Evolutionary conservation across 345 rosid species (phyloP).

Genomic region (Tarenaya hassleriana): DNA sequence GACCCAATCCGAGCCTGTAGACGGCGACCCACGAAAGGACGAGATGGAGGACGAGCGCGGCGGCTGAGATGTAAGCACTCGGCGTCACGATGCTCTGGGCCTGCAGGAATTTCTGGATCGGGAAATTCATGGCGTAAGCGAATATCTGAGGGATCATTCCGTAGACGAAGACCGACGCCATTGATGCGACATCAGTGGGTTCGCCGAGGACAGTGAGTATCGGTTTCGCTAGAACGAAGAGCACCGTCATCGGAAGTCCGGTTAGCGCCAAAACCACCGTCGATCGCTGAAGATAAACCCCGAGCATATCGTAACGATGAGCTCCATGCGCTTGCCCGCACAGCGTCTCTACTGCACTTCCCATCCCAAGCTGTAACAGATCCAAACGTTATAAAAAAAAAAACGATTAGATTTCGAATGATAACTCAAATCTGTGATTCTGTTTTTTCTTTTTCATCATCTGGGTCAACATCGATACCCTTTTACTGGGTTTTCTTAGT

Average conservation of each 20-base stretch:
- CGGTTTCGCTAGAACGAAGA: conserved; percentile 52
- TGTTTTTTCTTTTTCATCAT: too few relatives aligned
- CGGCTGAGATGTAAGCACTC: conserved; percentile 58
- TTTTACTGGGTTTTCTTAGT: too few relatives aligned
- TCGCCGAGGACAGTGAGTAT: conserved; percentile 45
- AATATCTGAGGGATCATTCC: conserved; percentile 64
- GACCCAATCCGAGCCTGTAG: conserved; percentile 37
- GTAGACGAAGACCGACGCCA: conserved; percentile 47
- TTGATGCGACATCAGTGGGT: conserved; percentile 47
- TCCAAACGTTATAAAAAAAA: conserved; percentile 1
- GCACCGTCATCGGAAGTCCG: conserved; percentile 38
- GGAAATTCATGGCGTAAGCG: conserved; percentile 62
- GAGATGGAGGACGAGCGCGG: conserved; percentile 36
- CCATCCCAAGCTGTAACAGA: conserved; percentile 54
- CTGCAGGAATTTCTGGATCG: conserved; percentile 58
- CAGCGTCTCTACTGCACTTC: conserved; percentile 77
- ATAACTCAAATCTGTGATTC: too few relatives aligned
- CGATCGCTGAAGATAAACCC: conserved; percentile 65
- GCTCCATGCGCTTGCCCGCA: conserved; percentile 88
- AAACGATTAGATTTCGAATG: neutral
- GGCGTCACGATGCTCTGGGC: conserved; percentile 59
- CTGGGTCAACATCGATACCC: too few relatives aligned
- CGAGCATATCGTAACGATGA: conserved; percentile 52
- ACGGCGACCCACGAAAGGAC: conserved; percentile 46
- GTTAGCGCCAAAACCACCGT: conserved; percentile 44